Evolutionary conservation across 1,284 basidiomycete genomes (phyloP), one percentile per base, ranked within the genome.

Genomic region (Irpex sp.): DNA sequence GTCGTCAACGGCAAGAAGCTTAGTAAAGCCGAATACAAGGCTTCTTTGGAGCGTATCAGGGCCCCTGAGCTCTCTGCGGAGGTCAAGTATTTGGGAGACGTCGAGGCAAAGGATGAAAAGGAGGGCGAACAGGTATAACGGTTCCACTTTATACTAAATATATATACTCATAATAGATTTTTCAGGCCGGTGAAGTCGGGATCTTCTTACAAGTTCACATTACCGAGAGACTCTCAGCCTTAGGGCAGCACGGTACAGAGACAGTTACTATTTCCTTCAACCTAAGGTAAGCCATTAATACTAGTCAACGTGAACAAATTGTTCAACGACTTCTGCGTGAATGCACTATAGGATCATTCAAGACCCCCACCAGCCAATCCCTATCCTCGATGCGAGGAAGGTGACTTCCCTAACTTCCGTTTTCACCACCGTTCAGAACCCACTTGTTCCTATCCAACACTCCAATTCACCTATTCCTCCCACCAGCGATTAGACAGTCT

Each of bases 1-100:
- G 70, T 66, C n/a, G 65, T 81, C 60, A 81, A 80, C 62, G 78
- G 75, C 26, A 65, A 73, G 52, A 19, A 64, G 15, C 37, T 71
- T 19, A 64, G 68, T 13, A 67, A 69, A 49, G 71, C 66, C n/a
- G 57, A 68, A 48, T 74, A 73, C 68, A 72, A 72, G 70, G 54
- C 66, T 58, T 64, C 66, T 54, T 47, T 74, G 38, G 62, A 56
- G 51, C 61, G 63, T 31, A 65, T 70, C 64, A 70, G 70, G 63
- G 63, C 52, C 17, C 60, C 48, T 48, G 72, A 73, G 56, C 58
- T 60, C n/a, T 57, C 64, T 49, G 71, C 69, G 13, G 52, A 64
- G 47, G 69, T 73, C 13, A 62, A 64, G 5, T 71, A 70, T 67
- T 59, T 63, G 19, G 67, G 66, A 21, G 61, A 66, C 7, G 71